Evolutionary conservation across 2,329 filamentous ascomycete genomes (phyloP).

Genomic region (Clathrospora elynae): DNA sequence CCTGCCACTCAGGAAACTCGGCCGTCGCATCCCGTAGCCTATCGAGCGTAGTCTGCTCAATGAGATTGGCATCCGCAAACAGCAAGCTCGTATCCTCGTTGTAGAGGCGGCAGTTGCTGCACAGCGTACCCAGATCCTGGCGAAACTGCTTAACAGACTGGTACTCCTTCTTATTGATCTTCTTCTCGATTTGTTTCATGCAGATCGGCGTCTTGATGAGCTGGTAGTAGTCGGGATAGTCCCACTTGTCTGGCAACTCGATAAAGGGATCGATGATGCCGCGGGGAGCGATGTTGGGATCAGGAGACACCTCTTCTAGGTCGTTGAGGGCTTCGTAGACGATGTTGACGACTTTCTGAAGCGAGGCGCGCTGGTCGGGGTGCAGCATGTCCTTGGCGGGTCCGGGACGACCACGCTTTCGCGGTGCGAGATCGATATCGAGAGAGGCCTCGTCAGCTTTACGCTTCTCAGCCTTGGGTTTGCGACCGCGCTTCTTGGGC

Average conservation of each 20-base stretch:
- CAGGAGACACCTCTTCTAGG: constrained; percentile 75
- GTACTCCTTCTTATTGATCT: constrained; percentile 97
- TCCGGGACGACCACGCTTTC: constrained; percentile 66
- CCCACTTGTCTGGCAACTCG: constrained; percentile 83
- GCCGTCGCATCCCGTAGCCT: constrained; percentile 61
- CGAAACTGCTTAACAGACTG: constrained; percentile 78
- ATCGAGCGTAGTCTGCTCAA: constrained; percentile 67
- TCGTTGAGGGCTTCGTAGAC: constrained; percentile 82
- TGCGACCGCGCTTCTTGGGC: constrained; percentile 80
- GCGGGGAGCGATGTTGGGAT: constrained; percentile 66
- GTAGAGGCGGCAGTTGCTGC: constrained; percentile 90
- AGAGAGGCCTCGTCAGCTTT: constrained; percentile 74
- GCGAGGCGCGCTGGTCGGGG: constrained; percentile 70
- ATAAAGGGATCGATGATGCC: constrained; percentile 93
- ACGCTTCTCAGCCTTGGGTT: constrained; percentile 79
- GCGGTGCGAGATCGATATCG: constrained; percentile 67
- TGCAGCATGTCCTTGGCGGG: constrained; percentile 72
- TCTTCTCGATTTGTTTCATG: constrained; percentile 92
- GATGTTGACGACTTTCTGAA: constrained; percentile 78
- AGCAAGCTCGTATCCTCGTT: constrained; percentile 95
- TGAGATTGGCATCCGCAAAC: constrained; percentile 88
- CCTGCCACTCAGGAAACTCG: constrained; percentile 61
- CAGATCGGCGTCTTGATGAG: constrained; percentile 92
- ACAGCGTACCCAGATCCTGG: constrained; percentile 81
- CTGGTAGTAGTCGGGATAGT: constrained; percentile 94